phyloP scores from a whole-genome alignment of 768 basidiomycete genomes.

The Lentinula sp. region DNA sequence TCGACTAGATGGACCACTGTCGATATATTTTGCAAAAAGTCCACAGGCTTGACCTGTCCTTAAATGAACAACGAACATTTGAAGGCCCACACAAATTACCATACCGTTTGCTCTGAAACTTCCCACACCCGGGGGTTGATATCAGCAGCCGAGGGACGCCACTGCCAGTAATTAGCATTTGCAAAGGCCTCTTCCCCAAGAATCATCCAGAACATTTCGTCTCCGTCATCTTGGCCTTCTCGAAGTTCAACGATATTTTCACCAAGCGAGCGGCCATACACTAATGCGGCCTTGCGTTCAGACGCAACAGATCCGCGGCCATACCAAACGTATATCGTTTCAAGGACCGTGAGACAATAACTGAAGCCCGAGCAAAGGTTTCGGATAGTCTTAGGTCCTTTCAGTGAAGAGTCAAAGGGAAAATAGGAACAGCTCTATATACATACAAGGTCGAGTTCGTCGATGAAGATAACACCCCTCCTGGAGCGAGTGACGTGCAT shows the following conservation, averaged over 20 bases:
- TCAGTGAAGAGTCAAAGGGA: neutral
- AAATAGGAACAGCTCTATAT: constrained; percentile 23
- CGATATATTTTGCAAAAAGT: constrained; percentile 32
- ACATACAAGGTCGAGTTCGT: constrained; percentile 60
- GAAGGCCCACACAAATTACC: constrained; percentile 11
- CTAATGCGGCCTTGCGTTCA: constrained; percentile 58
- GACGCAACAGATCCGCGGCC: constrained; percentile 57
- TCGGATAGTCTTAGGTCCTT: constrained; percentile 38
- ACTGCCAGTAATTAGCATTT: constrained; percentile 79
- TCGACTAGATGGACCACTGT: constrained; percentile 55
- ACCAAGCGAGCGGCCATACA: constrained; percentile 50
- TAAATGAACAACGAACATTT: neutral
- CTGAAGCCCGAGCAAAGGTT: constrained; percentile 84
- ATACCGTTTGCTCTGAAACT: constrained; percentile 38
- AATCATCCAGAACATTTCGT: constrained; percentile 86
- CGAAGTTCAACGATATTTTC: constrained; percentile 45
- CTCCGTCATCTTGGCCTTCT: constrained; percentile 60
- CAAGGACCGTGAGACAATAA: constrained; percentile 68
- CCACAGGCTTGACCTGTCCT: constrained; percentile 41
- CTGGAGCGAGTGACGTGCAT: constrained; percentile 68
- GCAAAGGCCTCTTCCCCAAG: constrained; percentile 74
- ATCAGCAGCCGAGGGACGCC: constrained; percentile 41
- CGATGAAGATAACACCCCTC: constrained; percentile 49
- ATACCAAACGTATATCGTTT: constrained; percentile 75
- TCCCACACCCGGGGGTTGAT: constrained; percentile 55